These are phyloP conservation scores for Lindgomyces ingoldianus DNA, from an alignment of 495 filamentous ascomycete species.

Conservation along the genomic window DNA sequence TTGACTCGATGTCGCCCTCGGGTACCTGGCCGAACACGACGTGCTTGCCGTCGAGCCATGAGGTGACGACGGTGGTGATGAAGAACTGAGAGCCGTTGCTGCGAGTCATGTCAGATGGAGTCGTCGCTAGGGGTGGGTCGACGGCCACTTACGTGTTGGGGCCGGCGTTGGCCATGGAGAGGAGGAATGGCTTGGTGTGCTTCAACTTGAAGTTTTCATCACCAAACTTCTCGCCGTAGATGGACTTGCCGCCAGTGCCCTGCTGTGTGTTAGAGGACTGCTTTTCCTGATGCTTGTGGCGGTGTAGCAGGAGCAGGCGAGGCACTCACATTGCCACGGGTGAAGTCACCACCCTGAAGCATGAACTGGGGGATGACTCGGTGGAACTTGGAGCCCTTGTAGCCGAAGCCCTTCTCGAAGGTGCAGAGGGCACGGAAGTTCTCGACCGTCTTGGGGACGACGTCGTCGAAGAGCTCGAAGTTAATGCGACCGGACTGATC, in stretches of 20 bases:
- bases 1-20: constrained; percentile 40
- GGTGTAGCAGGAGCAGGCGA: background rate
- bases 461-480: constrained; percentile 85
- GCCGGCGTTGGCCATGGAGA: constrained; percentile 85
- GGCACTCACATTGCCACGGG: constrained; percentile 51
- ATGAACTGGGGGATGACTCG: constrained; percentile 55
- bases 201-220: constrained; percentile 75
- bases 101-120: constrained; percentile 37
- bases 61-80: constrained; percentile 50
- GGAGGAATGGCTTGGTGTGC: constrained; percentile 64
- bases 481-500: constrained; percentile 78
- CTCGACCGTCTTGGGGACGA: constrained; percentile 85
- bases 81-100: constrained; percentile 79
- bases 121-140: background rate
- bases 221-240: constrained; percentile 82
- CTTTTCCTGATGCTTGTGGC: background rate
- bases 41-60: constrained; percentile 50
- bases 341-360: constrained; percentile 57
- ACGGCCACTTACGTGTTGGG: constrained; percentile 65
- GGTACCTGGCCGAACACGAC: constrained; percentile 51
- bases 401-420: constrained; percentile 79
- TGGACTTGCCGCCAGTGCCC: constrained; percentile 84
- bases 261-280: constrained; percentile 39
- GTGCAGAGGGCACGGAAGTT: constrained; percentile 97
- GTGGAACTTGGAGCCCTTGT: constrained; percentile 47